phyloP scores from a whole-genome alignment of 495 filamentous ascomycete species.

The Xeromyces bisporus region DNA sequence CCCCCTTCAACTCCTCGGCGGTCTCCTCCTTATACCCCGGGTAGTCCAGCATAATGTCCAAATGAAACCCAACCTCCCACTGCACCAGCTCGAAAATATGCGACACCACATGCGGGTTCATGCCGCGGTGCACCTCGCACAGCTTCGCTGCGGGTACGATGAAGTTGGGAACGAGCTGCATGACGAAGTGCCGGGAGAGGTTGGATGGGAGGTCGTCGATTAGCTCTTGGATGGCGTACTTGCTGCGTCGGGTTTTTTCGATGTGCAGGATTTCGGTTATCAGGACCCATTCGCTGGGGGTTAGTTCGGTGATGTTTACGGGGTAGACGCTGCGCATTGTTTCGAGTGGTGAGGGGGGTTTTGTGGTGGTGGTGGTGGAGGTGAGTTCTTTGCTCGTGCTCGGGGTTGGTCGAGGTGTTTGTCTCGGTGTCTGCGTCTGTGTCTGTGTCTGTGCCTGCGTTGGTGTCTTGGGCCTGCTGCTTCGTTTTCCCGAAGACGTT shows the following conservation, averaged over 20 bases:
- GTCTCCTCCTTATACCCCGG: constrained; percentile 3
- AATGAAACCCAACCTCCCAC: constrained; percentile 14
- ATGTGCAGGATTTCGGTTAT: neutral
- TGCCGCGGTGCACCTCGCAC: constrained; percentile 9
- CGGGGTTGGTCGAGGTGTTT: no score
- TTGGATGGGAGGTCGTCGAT: neutral
- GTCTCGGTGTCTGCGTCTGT: no score
- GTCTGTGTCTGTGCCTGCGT: no score
- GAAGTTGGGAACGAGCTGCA: neutral
- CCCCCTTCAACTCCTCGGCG: constrained; percentile 1
- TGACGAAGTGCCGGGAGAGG: neutral
- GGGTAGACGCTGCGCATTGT: neutral
- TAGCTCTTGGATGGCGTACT: neutral
- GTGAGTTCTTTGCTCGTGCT: no score
- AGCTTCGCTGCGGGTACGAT: constrained; percentile 2
- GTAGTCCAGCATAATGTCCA: constrained; percentile 12
- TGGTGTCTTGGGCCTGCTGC: neutral
- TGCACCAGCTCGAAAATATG: constrained; percentile 11
- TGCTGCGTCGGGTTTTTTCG: neutral
- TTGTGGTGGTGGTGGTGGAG: neutral
- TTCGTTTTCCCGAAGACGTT: neutral
- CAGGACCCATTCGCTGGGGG: neutral
- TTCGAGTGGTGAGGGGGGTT: neutral
- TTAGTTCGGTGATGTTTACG: neutral
- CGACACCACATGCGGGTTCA: constrained; percentile 11